These are phyloP conservation scores for Pichia cephalocereana DNA, from an alignment of 805 yeast species.

Conservation along the genomic window DNA sequence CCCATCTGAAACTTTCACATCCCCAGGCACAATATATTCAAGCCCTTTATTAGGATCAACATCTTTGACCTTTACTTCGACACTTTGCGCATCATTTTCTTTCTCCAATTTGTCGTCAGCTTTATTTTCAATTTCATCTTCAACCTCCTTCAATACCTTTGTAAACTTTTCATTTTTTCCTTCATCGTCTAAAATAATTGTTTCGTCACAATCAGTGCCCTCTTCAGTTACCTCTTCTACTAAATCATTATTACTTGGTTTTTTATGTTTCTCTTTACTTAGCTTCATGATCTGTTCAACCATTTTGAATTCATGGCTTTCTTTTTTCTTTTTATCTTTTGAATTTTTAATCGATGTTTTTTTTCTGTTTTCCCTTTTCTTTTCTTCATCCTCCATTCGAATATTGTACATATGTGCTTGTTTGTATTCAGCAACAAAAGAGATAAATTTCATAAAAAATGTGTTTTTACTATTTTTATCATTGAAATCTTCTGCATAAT, in stretches of 20 bases:
- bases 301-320: constrained; percentile 6
- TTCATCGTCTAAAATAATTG: not conserved
- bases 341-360: constrained; percentile 34
- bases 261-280: not conserved
- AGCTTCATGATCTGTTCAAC: constrained; percentile 11
- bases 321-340: not conserved
- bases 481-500: constrained; percentile 60
- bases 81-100: not conserved
- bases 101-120: not conserved
- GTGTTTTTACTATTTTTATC: constrained; percentile 46
- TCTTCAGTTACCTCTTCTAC: not conserved
- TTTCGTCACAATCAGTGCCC: not conserved
- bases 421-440: constrained; percentile 52
- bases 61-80: no score
- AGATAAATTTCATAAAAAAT: constrained; percentile 53
- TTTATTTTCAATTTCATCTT: not conserved
- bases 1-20: no score
- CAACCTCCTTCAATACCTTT: no score
- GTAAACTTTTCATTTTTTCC: not conserved
- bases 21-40: no score
- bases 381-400: constrained; percentile 57
- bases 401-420: constrained; percentile 58
- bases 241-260: not conserved
- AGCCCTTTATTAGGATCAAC: no score
- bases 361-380: constrained; percentile 57